Conservation (phyloP, 805 yeast species). For the Saturnispora sekii region DNA sequence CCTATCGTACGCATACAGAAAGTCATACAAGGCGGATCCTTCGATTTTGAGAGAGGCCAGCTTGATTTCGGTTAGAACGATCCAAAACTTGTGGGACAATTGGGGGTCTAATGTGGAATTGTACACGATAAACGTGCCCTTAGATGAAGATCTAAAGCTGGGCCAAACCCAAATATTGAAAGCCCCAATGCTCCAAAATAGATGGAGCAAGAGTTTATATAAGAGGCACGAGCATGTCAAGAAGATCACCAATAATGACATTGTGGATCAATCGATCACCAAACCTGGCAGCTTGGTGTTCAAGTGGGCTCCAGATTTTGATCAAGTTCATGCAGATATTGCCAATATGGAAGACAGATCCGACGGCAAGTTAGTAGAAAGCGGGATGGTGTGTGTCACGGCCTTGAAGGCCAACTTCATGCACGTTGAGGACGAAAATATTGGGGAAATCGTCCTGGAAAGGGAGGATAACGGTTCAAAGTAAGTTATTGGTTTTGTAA, state of each 20-base stretch:
- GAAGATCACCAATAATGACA: conserved; percentile 25
- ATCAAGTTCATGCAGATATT: conserved; percentile 48
- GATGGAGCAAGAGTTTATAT: conserved; percentile 45
- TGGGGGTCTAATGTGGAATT: conserved; percentile 59
- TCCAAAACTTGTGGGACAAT: conserved; percentile 45
- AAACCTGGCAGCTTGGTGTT: conserved; percentile 37
- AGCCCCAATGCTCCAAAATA: conserved; percentile 74
- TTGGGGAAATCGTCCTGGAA: conserved; percentile 47
- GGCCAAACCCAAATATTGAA: conserved; percentile 52
- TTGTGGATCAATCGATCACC: conserved; percentile 36
- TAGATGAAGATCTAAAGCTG: conserved; percentile 42
- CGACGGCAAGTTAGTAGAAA: conserved; percentile 63
- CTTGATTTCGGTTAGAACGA: conserved; percentile 51
- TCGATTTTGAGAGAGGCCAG: conserved; percentile 55
- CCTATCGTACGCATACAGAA: conserved; percentile 72
- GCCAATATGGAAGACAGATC: conserved; percentile 34
- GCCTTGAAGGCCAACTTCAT: conserved; percentile 66
- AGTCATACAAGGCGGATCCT: conserved; percentile 37
- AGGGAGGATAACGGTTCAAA: not conserved
- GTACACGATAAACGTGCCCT: conserved; percentile 78
- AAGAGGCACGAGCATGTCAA: conserved; percentile 11
- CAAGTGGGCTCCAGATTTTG: conserved; percentile 80
- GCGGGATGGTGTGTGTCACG: conserved; percentile 56
- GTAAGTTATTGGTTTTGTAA: not conserved
- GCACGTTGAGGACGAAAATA: conserved; percentile 34